Evolutionary conservation across 2,329 filamentous ascomycete genomes (phyloP).

Genomic region (Mycosphaerella arachidis): DNA sequence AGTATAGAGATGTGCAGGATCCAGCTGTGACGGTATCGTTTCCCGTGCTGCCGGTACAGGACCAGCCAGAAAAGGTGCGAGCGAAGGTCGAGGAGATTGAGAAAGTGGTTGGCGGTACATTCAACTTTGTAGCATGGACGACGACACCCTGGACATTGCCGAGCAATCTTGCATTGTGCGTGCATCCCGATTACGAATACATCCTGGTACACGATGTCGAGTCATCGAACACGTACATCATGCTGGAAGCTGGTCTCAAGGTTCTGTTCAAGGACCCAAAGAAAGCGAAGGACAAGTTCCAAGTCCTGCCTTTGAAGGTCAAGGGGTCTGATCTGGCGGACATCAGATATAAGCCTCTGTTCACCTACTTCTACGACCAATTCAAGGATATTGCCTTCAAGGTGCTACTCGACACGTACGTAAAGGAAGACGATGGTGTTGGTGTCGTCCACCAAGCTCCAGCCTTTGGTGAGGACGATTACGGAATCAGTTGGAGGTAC

Average conservation of each 20-base stretch:
- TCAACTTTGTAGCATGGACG: constrained; percentile 80
- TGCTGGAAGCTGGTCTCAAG: constrained; percentile 73
- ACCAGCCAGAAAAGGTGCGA: constrained; percentile 29
- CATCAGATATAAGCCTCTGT: constrained; percentile 84
- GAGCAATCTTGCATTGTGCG: constrained; percentile 72
- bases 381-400: constrained; percentile 82
- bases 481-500: constrained; percentile 69
- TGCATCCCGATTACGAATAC: constrained; percentile 79
- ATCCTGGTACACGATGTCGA: constrained; percentile 79
- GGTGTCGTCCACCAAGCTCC: constrained; percentile 93
- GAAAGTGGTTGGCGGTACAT: constrained; percentile 45
- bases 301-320: constrained; percentile 66
- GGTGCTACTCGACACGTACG: constrained; percentile 78
- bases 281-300: constrained; percentile 91
- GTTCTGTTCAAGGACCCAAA: constrained; percentile 93
- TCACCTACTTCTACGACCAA: constrained; percentile 83
- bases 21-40: constrained; percentile 86
- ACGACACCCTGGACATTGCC: constrained; percentile 86
- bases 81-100: constrained; percentile 28
- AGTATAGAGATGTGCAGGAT: constrained; percentile 90
- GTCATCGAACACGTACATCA: constrained; percentile 76
- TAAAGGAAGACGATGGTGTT: constrained; percentile 84
- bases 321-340: constrained; percentile 80
- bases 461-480: constrained; percentile 95
- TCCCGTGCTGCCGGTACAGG: constrained; percentile 55